A percentile compares a stretch with the other conserved stretches of the same genome.
phyloP scores from a whole-genome alignment of 768 basidiomycete species.

The Amanita pseudoporphyria region DNA sequence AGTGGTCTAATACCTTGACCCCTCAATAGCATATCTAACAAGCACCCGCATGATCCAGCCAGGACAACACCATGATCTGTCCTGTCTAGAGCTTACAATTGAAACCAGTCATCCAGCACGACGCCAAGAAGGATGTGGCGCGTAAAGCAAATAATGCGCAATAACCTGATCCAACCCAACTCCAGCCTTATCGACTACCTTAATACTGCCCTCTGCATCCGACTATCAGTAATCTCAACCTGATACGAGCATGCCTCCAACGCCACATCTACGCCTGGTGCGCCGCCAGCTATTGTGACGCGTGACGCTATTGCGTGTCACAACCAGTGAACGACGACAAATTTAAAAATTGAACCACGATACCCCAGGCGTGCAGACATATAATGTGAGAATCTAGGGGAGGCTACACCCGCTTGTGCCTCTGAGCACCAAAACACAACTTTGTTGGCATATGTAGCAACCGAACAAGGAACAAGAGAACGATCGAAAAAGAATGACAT shows the following conservation, averaged over 20 bases:
- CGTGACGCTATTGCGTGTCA: too few species aligned
- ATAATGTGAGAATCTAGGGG: not conserved
- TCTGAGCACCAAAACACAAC: not conserved
- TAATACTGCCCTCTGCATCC: too few species aligned
- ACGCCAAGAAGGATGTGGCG: too few species aligned
- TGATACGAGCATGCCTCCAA: too few species aligned
- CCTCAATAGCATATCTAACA: too few species aligned
- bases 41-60: not conserved
- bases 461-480: not conserved
- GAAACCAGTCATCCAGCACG: not conserved
- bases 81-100: not conserved
- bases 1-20: not conserved
- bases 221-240: too few species aligned
- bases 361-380: not conserved
- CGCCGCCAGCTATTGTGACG: too few species aligned
- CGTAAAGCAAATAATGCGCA: not conserved
- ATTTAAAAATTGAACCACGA: too few species aligned
- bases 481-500: not conserved
- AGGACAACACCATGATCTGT: not conserved
- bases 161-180: not conserved
- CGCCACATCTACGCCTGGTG: too few species aligned
- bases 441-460: not conserved
- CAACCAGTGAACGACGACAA: too few species aligned
- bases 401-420: too few species aligned
- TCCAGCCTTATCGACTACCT: too few species aligned